Evolutionary conservation across 2,329 filamentous ascomycete species (phyloP).

Genomic region (Aspergillus fumigatiaffinis): DNA sequence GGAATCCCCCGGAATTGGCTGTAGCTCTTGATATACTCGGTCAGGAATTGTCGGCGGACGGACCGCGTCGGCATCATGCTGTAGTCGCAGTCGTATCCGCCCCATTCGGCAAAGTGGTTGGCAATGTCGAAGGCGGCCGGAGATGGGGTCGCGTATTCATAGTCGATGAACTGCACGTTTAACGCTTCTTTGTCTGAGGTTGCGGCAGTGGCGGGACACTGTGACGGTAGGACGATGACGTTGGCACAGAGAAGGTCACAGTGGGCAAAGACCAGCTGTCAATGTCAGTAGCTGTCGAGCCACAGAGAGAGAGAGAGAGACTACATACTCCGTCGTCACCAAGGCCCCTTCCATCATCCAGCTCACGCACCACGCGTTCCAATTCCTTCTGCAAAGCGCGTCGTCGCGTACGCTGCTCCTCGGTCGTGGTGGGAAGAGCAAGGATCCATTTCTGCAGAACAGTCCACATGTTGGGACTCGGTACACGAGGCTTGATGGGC

Average conservation of each 20-base stretch:
- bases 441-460: conserved; percentile 95
- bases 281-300: not conserved
- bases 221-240: conserved; percentile 70
- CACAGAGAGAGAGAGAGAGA: not conserved
- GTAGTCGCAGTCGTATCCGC: conserved; percentile 92
- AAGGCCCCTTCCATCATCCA: conserved; percentile 73
- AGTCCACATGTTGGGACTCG: conserved; percentile 85
- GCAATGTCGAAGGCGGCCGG: conserved; percentile 94
- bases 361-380: conserved; percentile 61
- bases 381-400: conserved; percentile 70
- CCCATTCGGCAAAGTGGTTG: conserved; percentile 99
- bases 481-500: conserved; percentile 59
- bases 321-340: conserved; percentile 65
- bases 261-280: conserved; percentile 82
- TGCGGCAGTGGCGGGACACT: conserved; percentile 21
- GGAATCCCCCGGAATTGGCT: conserved; percentile 46
- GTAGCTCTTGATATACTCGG: conserved; percentile 77
- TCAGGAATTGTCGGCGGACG: conserved; percentile 75
- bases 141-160: conserved; percentile 93
- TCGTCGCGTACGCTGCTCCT: conserved; percentile 64
- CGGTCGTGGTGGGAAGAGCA: conserved; percentile 71
- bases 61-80: conserved; percentile 71
- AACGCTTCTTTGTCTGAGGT: conserved; percentile 38
- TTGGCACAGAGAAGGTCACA: conserved; percentile 96
- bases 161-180: conserved; percentile 86